phyloP scores from a whole-genome alignment of 768 basidiomycete genomes.

The Russula virescens region DNA sequence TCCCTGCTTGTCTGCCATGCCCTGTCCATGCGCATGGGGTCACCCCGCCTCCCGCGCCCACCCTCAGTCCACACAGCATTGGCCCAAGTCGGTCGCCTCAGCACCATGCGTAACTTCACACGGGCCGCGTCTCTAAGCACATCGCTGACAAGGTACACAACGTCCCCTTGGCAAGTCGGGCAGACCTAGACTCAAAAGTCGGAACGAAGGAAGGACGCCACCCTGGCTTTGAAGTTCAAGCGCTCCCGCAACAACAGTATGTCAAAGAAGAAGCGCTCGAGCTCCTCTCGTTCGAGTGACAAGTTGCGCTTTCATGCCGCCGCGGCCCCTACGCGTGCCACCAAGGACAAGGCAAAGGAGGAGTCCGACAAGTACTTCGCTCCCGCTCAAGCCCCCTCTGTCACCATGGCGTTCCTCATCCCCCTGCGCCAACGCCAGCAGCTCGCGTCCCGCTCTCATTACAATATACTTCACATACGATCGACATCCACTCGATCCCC shows the following conservation, averaged over 20 bases:
- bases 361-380: slow-evolving; percentile 63
- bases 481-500: slow-evolving; percentile 43
- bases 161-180: slow-evolving; percentile 68
- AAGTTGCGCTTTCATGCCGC: slow-evolving; percentile 23
- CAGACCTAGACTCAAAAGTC: slow-evolving; percentile 51
- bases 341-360: slow-evolving; percentile 27
- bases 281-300: too few species aligned
- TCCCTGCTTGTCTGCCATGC: slow-evolving; percentile 52
- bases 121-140: slow-evolving; percentile 70
- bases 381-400: slow-evolving; percentile 31
- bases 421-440: slow-evolving; percentile 71
- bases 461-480: slow-evolving; percentile 20
- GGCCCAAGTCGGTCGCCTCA: slow-evolving; percentile 71
- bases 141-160: slow-evolving; percentile 59
- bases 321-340: slow-evolving; percentile 20
- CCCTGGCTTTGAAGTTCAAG: slow-evolving; percentile 27
- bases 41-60: slow-evolving; percentile 54
- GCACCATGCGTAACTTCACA: slow-evolving; percentile 72
- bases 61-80: slow-evolving; percentile 45
- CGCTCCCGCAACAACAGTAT: slow-evolving; percentile 20
- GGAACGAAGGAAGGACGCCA: slow-evolving; percentile 43
- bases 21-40: slow-evolving; percentile 41
- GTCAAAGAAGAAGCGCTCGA: slow-evolving; percentile 30
- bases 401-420: slow-evolving; percentile 64
- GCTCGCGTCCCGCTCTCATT: slow-evolving; percentile 51